A percentile compares a stretch with the other conserved stretches of the same genome.
phyloP scores from a whole-genome alignment of 345 rosid species.

The Lagerstroemia speciosa region DNA sequence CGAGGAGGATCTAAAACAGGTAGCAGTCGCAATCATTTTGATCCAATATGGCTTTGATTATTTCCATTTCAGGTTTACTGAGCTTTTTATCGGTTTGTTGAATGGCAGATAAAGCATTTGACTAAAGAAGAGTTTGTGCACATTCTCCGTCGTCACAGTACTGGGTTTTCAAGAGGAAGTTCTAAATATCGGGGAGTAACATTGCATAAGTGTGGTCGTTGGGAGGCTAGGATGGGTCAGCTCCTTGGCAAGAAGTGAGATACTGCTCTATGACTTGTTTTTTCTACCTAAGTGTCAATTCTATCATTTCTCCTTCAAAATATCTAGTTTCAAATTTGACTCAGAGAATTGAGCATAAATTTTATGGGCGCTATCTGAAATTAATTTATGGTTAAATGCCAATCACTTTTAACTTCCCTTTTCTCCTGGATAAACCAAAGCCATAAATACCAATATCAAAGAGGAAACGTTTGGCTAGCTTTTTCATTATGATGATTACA shows the following conservation, averaged over 20 bases:
- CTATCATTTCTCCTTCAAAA: background rate
- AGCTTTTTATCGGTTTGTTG: background rate
- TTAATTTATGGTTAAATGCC: background rate
- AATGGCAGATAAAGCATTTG: slow-evolving; percentile 55
- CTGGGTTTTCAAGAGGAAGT: slow-evolving; percentile 87
- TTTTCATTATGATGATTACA: slow-evolving; percentile 57
- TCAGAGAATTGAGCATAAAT: background rate
- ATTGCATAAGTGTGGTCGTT: slow-evolving; percentile 84
- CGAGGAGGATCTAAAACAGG: slow-evolving; percentile 86
- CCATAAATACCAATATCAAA: slow-evolving; percentile 24
- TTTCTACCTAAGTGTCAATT: slow-evolving; percentile 5
- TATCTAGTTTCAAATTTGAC: background rate
- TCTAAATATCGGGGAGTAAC: slow-evolving; percentile 90
- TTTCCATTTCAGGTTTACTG: background rate
- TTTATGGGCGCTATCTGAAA: background rate
- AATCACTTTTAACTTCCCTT: slow-evolving; percentile 7
- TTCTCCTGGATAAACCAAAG: slow-evolving; percentile 20
- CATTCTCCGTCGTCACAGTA: slow-evolving; percentile 89
- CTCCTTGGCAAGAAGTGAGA: slow-evolving; percentile 92
- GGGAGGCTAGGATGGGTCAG: slow-evolving; percentile 99
- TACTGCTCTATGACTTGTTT: slow-evolving; percentile 11
- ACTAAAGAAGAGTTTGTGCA: slow-evolving; percentile 90
- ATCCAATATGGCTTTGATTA: background rate
- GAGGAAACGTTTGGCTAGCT: slow-evolving; percentile 34
- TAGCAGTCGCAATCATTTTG: background rate